Evolutionary conservation across 129 eudicot species (phyloP).

Genomic region (Lactuca saligna): DNA sequence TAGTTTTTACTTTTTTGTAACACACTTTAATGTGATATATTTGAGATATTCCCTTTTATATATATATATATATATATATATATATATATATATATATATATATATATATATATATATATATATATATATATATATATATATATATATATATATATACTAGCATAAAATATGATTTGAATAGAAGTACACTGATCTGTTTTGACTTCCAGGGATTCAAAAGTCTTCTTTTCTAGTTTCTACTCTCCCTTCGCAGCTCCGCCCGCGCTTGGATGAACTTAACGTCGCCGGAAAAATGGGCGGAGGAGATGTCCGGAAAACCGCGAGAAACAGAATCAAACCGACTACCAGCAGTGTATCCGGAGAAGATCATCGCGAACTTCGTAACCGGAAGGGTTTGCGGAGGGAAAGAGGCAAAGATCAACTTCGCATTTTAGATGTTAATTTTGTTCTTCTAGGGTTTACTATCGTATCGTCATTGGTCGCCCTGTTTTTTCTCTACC

Average conservation of each 20-base stretch:
- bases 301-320: conserved; percentile 49
- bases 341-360: conserved; percentile 25
- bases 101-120: no score
- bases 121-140: no score
- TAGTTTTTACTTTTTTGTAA: no score
- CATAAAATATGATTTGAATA: background rate
- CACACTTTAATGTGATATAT: no score
- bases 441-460: conserved; percentile 40
- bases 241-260: conserved; percentile 14
- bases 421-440: conserved; percentile 38
- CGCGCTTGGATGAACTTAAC: conserved; percentile 28
- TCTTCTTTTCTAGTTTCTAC: background rate
- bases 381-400: conserved; percentile 28
- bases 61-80: no score
- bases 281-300: conserved; percentile 33
- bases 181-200: conserved; percentile 12
- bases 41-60: no score
- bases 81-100: no score
- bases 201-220: conserved; percentile 1
- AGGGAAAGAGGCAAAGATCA: conserved; percentile 38
- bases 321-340: conserved; percentile 45
- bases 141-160: no score
- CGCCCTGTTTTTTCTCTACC: conserved; percentile 37
- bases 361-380: conserved; percentile 33
- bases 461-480: conserved; percentile 34